These are phyloP conservation scores for Salpingoeca rosetta DNA, from an alignment of 78 protist species.

Conservation along the genomic window DNA sequence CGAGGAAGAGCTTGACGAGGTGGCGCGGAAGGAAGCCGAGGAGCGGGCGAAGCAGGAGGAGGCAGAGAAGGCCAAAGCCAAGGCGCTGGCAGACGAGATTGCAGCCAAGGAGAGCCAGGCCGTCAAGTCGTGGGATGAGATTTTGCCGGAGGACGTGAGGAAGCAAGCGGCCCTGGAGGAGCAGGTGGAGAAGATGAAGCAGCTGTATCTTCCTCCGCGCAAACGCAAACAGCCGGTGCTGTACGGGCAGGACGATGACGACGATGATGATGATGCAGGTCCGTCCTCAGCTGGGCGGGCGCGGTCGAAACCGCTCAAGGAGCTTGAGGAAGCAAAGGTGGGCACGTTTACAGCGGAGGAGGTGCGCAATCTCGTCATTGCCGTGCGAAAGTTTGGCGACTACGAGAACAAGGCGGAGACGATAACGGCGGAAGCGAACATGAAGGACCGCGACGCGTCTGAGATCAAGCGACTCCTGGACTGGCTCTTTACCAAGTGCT, in stretches of 20 bases:
- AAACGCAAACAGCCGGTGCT: background rate
- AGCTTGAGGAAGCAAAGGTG: background rate
- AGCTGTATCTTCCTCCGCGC: background rate
- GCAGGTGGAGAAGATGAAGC: background rate
- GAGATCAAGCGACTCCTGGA: background rate
- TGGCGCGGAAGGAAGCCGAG: background rate
- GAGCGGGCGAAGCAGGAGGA: constrained; percentile 6
- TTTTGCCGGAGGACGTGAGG: background rate
- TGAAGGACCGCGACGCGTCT: background rate
- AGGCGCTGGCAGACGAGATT: too few relatives aligned
- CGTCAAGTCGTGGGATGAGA: background rate
- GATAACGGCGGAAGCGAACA: background rate
- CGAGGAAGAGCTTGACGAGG: background rate
- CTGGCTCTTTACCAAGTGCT: background rate
- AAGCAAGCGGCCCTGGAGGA: background rate
- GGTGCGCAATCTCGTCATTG: background rate
- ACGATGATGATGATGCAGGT: background rate
- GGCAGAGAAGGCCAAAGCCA: background rate
- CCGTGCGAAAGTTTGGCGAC: background rate
- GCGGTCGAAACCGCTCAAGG: background rate
- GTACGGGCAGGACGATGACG: background rate
- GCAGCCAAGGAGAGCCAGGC: too few relatives aligned
- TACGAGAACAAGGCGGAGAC: background rate
- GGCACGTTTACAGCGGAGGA: background rate
- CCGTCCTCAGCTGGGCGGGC: background rate